These are phyloP conservation scores for Ichthyophthirius multifiliis DNA, from an alignment of 169 alveolate genomes.

Conservation along the genomic window DNA sequence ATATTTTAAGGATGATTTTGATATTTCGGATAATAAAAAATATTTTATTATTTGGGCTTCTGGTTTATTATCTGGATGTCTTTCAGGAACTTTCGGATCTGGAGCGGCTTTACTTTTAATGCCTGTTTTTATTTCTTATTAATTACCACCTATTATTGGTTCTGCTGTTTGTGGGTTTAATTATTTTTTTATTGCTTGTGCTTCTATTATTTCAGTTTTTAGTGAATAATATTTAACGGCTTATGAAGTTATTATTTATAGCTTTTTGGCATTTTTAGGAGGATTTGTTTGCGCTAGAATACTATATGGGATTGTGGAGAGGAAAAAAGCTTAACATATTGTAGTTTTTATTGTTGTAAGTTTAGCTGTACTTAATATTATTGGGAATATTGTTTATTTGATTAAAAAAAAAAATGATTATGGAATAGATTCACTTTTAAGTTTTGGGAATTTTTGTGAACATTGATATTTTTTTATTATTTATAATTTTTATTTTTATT, in stretches of 20 bases:
- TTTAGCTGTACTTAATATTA: background rate
- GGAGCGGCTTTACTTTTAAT: background rate
- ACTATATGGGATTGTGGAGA: background rate
- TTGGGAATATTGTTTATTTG: background rate
- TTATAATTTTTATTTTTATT: no score
- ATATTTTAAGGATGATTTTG: background rate
- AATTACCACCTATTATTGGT: background rate
- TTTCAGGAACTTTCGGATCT: background rate
- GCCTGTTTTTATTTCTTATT: background rate
- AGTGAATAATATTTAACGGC: background rate
- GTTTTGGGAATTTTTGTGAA: no score
- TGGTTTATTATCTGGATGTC: background rate
- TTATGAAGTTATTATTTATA: background rate
- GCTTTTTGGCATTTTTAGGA: background rate
- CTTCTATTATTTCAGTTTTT: background rate
- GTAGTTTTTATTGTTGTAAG: background rate
- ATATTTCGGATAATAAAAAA: background rate
- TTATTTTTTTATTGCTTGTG: background rate
- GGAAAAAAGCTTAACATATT: background rate
- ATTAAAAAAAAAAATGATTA: background rate
- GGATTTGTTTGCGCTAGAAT: background rate
- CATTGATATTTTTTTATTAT: no score
- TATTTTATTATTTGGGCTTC: background rate
- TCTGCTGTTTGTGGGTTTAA: background rate
- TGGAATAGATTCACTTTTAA: conserved; percentile 3